phyloP scores from a whole-genome alignment of 768 basidiomycete species.

The Panaeolus papilionaceus region DNA sequence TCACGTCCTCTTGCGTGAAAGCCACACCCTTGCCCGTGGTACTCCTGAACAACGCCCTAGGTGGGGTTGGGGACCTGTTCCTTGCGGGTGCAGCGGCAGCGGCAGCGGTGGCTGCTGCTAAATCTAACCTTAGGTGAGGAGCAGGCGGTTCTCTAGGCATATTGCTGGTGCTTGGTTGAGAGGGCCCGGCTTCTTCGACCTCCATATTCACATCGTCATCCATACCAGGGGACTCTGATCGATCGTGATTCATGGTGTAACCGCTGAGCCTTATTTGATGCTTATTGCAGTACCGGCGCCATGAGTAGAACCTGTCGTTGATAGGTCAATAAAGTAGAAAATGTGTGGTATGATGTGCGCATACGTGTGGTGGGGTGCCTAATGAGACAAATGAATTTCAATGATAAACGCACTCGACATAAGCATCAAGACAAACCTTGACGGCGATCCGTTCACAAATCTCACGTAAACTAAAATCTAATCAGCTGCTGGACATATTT shows the following conservation, averaged over 20 bases:
- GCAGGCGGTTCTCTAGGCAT: not conserved
- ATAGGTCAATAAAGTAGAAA: conserved; percentile 12
- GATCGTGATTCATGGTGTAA: conserved; percentile 75
- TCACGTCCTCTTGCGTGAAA: conserved; percentile 84
- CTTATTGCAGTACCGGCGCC: conserved; percentile 92
- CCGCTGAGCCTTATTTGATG: conserved; percentile 91
- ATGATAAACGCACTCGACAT: conserved; percentile 14
- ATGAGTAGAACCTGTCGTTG: conserved; percentile 79
- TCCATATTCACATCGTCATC: conserved; percentile 52
- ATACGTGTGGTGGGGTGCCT: conserved; percentile 92
- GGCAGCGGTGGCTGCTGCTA: conserved; percentile 29
- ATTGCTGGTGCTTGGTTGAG: not conserved
- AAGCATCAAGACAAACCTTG: conserved; percentile 51
- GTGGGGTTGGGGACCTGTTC: conserved; percentile 81
- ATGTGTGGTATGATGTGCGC: conserved; percentile 26
- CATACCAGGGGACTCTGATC: conserved; percentile 49
- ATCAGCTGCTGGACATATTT: not conserved
- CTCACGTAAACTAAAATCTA: conserved; percentile 63
- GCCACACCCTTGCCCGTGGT: conserved; percentile 92
- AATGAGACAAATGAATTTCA: conserved; percentile 17
- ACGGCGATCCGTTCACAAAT: conserved; percentile 89
- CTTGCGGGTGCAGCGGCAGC: conserved; percentile 40
- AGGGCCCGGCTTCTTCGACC: conserved; percentile 42
- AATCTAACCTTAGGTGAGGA: conserved; percentile 28
- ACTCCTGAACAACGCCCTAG: conserved; percentile 78